Conservation (phyloP, 768 basidiomycete genomes). For the Strobilomyces dryophilus region DNA sequence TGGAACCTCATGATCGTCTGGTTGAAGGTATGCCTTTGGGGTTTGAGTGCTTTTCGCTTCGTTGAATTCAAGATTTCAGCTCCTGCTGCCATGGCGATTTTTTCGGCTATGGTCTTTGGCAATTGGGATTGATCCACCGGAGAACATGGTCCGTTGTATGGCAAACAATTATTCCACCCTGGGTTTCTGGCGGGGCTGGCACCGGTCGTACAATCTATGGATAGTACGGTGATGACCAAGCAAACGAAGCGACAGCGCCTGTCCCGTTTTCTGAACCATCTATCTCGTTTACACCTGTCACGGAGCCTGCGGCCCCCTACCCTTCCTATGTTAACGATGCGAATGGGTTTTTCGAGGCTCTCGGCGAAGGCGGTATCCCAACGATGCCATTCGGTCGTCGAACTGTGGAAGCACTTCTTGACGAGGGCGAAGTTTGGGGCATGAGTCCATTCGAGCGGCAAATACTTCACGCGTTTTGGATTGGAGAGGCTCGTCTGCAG, state of each 20-base stretch:
- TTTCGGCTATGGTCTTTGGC: conserved; percentile 91
- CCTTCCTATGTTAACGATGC: conserved; percentile 25
- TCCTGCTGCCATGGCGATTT: conserved; percentile 93
- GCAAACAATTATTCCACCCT: conserved; percentile 91
- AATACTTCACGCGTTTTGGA: conserved; percentile 45
- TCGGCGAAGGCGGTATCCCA: conserved; percentile 37
- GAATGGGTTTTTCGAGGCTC: conserved; percentile 34
- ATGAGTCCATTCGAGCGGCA: conserved; percentile 50
- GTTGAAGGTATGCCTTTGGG: conserved; percentile 71
- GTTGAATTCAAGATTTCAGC: conserved; percentile 39
- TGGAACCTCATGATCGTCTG: conserved; percentile 97
- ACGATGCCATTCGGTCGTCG: conserved; percentile 36
- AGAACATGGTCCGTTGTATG: conserved; percentile 99
- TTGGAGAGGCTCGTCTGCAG: conserved; percentile 34
- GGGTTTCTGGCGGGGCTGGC: conserved; percentile 97
- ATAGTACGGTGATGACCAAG: conserved; percentile 47
- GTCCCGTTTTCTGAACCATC: neutral
- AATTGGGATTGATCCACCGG: conserved; percentile 89
- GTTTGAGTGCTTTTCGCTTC: neutral
- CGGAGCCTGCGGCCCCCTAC: neutral
- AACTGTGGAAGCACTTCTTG: conserved; percentile 35
- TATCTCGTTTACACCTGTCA: neutral
- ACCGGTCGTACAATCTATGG: conserved; percentile 96
- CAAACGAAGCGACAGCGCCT: neutral
- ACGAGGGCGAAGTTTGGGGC: conserved; percentile 43